Conservation (phyloP, 768 basidiomycete genomes). For the Pleurotus tuber-regium region DNA sequence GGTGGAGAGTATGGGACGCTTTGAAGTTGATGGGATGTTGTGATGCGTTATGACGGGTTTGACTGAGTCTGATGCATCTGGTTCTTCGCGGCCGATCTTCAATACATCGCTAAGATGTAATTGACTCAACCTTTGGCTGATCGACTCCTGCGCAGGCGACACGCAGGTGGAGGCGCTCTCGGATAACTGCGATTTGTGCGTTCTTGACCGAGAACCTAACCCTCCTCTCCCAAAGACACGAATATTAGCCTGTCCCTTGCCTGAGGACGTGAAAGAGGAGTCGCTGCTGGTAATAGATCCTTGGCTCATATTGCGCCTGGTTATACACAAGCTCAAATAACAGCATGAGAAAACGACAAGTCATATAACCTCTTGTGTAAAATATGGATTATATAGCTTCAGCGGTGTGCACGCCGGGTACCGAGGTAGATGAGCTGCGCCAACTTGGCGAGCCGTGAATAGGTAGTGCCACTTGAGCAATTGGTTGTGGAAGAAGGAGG, state of each 20-base stretch:
- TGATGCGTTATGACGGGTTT: background rate
- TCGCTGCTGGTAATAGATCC: background rate
- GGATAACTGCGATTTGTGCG: background rate
- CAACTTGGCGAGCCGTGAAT: too few species aligned
- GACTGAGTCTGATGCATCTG: background rate
- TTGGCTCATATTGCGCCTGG: background rate
- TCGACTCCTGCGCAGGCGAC: background rate
- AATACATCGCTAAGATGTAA: background rate
- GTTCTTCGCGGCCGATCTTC: background rate
- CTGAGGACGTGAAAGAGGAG: background rate
- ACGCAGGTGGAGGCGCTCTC: background rate
- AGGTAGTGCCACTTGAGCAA: background rate
- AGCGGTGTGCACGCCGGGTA: background rate
- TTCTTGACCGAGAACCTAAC: background rate
- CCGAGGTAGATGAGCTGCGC: too few species aligned
- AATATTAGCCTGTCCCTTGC: background rate
- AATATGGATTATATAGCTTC: background rate
- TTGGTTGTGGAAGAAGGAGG: background rate
- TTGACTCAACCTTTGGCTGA: background rate
- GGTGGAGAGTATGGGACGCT: background rate
- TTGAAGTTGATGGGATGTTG: background rate
- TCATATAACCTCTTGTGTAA: background rate
- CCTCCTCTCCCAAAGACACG: slow-evolving; percentile 2
- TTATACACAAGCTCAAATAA: background rate
- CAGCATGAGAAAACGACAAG: too few species aligned